Conservation (phyloP, 2,329 filamentous ascomycete species). For the Alternaria tenuissima region DNA sequence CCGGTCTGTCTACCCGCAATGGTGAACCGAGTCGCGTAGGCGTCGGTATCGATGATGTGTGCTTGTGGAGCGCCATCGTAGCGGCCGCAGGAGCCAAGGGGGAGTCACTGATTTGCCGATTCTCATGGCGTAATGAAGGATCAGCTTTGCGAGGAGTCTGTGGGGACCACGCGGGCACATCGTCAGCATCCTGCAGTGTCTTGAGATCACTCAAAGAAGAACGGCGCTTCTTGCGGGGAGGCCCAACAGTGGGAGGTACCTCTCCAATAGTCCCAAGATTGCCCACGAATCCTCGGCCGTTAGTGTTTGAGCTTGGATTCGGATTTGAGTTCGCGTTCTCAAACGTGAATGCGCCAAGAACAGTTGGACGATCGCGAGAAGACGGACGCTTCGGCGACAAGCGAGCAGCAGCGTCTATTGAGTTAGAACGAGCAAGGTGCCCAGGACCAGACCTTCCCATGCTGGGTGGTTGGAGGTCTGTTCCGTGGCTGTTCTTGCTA, state of each 20-base stretch:
- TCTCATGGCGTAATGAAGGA: slow-evolving; percentile 29
- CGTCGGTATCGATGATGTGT: slow-evolving; percentile 50
- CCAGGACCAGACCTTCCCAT: slow-evolving; percentile 68
- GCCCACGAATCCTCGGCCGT: slow-evolving; percentile 38
- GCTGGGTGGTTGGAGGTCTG: slow-evolving; percentile 63
- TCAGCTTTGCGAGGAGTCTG: slow-evolving; percentile 47
- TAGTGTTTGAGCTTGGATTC: slow-evolving; percentile 45
- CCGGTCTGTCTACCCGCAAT: slow-evolving; percentile 54
- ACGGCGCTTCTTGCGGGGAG: slow-evolving; percentile 75
- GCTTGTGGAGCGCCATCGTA: slow-evolving; percentile 46
- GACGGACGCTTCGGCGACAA: slow-evolving; percentile 60
- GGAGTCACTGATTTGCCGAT: slow-evolving; percentile 38
- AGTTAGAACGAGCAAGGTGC: slow-evolving; percentile 72
- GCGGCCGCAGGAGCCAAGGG: slow-evolving; percentile 41
- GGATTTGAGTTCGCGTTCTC: slow-evolving; percentile 44
- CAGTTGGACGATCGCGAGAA: slow-evolving; percentile 63
- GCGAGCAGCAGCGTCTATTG: slow-evolving; percentile 75
- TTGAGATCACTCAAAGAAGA: slow-evolving; percentile 91
- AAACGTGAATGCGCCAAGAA: slow-evolving; percentile 58
- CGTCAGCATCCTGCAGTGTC: slow-evolving; percentile 67
- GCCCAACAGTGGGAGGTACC: slow-evolving; percentile 51
- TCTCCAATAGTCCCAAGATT: slow-evolving; percentile 61
- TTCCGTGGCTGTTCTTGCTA: slow-evolving; percentile 72
- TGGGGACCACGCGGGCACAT: slow-evolving; percentile 49
- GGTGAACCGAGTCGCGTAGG: slow-evolving; percentile 55